These are phyloP conservation scores for Suhomyces xylopsoci DNA, from an alignment of 805 yeast genomes.

Conservation along the genomic window DNA sequence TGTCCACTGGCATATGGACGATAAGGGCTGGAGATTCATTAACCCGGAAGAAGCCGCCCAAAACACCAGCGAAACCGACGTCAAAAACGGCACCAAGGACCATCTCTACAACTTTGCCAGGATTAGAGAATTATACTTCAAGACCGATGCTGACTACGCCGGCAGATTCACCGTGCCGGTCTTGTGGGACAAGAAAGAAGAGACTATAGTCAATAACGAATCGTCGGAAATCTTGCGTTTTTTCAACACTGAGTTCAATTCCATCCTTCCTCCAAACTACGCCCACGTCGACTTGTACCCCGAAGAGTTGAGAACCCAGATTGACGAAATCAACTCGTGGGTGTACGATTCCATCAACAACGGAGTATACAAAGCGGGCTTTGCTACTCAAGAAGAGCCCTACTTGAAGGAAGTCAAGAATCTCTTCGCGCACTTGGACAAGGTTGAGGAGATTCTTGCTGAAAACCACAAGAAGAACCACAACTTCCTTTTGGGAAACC, in stretches of 20 bases:
- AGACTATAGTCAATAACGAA: constrained; percentile 88
- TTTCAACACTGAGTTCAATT: constrained; percentile 71
- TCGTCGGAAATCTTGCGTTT: constrained; percentile 86
- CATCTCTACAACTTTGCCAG: constrained; percentile 56
- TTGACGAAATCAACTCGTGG: constrained; percentile 80
- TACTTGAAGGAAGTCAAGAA: constrained; percentile 66
- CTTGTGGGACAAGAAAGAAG: constrained; percentile 80
- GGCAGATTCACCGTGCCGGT: constrained; percentile 94
- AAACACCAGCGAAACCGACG: constrained; percentile 50
- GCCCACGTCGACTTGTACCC: constrained; percentile 65
- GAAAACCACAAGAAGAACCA: constrained; percentile 36
- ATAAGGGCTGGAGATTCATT: constrained; percentile 85
- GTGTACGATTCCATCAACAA: constrained; percentile 82
- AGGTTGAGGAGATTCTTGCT: constrained; percentile 59
- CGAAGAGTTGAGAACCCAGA: constrained; percentile 44
- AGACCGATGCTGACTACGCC: constrained; percentile 68
- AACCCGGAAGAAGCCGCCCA: constrained; percentile 42
- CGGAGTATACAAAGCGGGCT: constrained; percentile 92
- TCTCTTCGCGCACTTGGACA: constrained; percentile 66
- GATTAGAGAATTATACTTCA: constrained; percentile 68
- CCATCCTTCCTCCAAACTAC: constrained; percentile 46
- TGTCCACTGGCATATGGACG: constrained; percentile 90
- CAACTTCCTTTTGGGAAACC: constrained; percentile 53
- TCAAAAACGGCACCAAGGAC: constrained; percentile 42
- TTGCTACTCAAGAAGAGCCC: constrained; percentile 78